Evolutionary conservation across 176 grass and related monocot genomes (phyloP), one percentile per base, ranked within the genome.

Genomic region (Typha latifolia): DNA sequence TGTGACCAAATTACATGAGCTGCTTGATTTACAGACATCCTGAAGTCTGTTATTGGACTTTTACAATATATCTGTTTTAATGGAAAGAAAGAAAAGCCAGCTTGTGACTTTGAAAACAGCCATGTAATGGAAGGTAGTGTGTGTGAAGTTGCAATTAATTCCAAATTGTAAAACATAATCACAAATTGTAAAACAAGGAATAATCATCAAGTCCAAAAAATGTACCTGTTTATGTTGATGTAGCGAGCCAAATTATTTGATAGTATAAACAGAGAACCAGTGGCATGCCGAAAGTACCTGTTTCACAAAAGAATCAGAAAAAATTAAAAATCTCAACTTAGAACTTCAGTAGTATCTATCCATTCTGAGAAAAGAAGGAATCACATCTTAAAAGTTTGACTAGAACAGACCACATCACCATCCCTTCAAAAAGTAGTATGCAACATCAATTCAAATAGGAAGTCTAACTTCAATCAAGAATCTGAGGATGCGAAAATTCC

Each of bases 251-350:
- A 90, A 87, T 90, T 99, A 4, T 90, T 90, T 13, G 94, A 99
- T 62, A 99, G 76, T 66, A 99, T 85, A 64, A 93, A 80, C 52
- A 99, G 74, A 69, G 83, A 80, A 62, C 88, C 89, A 63, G 94
- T 80, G 85, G 94, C 89, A 87, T 99, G 94, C 32, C 94, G 86
- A 75, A 99, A 99, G 64, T 99, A 99, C 66, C 94, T 99, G 86
- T 66, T 62, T 68, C 51, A 62, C 62, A 26, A 49, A 63, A 87
- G 1, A 61, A 69, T 52, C 48, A 49, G 31, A 80, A 69, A 68
- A 52, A 61, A 21, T 13, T 13, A 19, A 14, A 32, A 67, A 62
- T 47, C 0, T 24, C 64, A 63, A 63, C 2, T 7, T n/a, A 62
- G 14, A 82, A 31, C 12, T 48, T 49, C 57, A 12, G 74, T 20